Evolutionary conservation across 768 basidiomycete species (phyloP), one percentile per base, ranked within the genome.

Genomic region (Mycena rosella): DNA sequence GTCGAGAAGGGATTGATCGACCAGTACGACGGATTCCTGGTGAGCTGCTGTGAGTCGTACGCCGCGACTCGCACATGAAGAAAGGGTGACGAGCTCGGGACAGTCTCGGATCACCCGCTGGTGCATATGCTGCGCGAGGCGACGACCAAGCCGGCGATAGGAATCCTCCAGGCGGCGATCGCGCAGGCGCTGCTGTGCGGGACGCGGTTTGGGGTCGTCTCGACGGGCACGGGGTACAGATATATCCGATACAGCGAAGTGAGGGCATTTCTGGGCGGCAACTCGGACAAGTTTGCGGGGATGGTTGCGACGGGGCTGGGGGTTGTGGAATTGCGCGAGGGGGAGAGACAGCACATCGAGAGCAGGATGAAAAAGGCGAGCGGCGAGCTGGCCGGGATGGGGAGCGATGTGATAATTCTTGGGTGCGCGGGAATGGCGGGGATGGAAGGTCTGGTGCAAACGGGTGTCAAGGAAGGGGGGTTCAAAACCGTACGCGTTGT

Each of bases 381-480:
- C 53, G 74, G 58, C 22, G 73, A 70, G 58, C 77, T 80, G 32
- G 81, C 76, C 2, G 64, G 57, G 26, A 66, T 70, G 53, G 82
- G 81, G 14, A 77, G 76, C 1, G 82, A 82, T 68, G 80, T 81
- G 9, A 76, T 83, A 29, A 74, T 83, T 51, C 63, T 82, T 27
- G 81, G 81, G 14, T 82, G 82, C 66, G 82, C 81, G 38, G 80
- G 77, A 20, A 83, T 81, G 79, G 74, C 78, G 6, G 80, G 81
- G 6, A 82, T 80, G 79, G 81, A 82, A 66, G 63, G 58, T 11
- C 47, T 79, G 15, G 76, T 81, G 27, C 72, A 74, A 56, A 52
- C 70, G 53, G 76, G 75, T 14, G 78, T 78, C 22, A 57, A 54
- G 10, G 77, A 77, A 17, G 76, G 73, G n/a, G 77, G 76, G 22